phyloP scores from a whole-genome alignment of 73 alveolate genomes.

The Paramecium biaurelia region DNA sequence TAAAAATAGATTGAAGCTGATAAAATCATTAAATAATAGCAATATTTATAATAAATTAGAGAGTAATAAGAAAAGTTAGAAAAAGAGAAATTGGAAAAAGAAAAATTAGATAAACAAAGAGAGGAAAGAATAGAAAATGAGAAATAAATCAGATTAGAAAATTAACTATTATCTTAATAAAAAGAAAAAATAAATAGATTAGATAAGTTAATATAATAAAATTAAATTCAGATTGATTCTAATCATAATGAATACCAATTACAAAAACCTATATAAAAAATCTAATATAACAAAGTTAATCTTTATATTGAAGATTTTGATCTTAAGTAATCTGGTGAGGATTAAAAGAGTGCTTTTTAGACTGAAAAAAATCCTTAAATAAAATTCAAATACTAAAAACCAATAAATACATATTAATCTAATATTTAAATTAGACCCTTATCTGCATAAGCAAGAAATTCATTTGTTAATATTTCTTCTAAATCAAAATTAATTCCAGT shows the following conservation, averaged over 20 bases:
- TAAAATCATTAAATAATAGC: not conserved
- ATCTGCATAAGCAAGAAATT: constrained; percentile 38
- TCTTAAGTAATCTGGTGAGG: not conserved
- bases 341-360: not conserved
- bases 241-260: not conserved
- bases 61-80: not conserved
- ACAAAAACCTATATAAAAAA: not conserved
- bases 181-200: not conserved
- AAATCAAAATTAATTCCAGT: not conserved
- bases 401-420: not conserved
- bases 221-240: not conserved
- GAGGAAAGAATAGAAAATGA: not conserved
- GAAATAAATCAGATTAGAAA: not conserved
- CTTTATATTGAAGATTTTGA: not conserved
- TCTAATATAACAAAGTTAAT: not conserved
- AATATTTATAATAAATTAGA: not conserved
- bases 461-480: not conserved
- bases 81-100: not conserved
- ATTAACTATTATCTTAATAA: not conserved
- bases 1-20: not conserved
- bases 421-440: not conserved
- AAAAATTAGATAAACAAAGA: not conserved
- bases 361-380: not conserved
- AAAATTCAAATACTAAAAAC: not conserved
- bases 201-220: not conserved